Evolutionary conservation across 1,139 yeast genomes (phyloP).

Genomic region (Taphrina sp.): DNA sequence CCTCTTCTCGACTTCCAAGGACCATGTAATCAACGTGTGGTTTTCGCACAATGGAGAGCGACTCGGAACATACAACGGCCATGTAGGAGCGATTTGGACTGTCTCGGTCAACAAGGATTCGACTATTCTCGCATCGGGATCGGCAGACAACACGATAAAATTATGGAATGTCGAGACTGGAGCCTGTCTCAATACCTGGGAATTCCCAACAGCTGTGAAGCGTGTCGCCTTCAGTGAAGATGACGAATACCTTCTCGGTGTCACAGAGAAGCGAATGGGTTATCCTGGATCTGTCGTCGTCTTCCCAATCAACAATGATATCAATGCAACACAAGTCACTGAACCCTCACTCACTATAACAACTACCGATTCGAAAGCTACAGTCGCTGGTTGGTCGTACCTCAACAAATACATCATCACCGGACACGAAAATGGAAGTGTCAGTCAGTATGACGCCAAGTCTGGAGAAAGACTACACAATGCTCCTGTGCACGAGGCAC

Average conservation of each 20-base stretch:
- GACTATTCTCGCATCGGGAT: conserved; percentile 74
- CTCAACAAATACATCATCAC: conserved; percentile 61
- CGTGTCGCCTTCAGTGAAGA: conserved; percentile 83
- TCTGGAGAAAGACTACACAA: conserved; percentile 69
- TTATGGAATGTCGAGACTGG: conserved; percentile 86
- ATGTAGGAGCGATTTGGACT: conserved; percentile 93
- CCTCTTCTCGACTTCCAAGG: conserved; percentile 89
- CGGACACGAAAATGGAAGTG: conserved; percentile 83
- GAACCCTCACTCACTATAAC: conserved; percentile 61
- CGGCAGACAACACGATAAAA: conserved; percentile 83
- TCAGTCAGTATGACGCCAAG: conserved; percentile 73
- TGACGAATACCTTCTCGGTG: conserved; percentile 65
- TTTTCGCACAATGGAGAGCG: conserved; percentile 94
- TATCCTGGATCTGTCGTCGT: conserved; percentile 73
- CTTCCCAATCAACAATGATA: conserved; percentile 55
- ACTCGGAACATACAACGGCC: conserved; percentile 86
- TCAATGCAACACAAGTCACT: conserved; percentile 45
- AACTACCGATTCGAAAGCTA: conserved; percentile 59
- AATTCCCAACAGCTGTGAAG: conserved; percentile 79
- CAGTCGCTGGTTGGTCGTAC: conserved; percentile 87
- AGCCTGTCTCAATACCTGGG: conserved; percentile 70
- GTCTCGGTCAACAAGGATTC: conserved; percentile 76
- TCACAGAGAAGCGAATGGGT: conserved; percentile 93
- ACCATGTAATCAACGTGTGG: conserved; percentile 68
- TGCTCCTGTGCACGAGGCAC: conserved; percentile 67